Conservation (phyloP, 2,329 filamentous ascomycete species). For the Metarhizium anisopliae region DNA sequence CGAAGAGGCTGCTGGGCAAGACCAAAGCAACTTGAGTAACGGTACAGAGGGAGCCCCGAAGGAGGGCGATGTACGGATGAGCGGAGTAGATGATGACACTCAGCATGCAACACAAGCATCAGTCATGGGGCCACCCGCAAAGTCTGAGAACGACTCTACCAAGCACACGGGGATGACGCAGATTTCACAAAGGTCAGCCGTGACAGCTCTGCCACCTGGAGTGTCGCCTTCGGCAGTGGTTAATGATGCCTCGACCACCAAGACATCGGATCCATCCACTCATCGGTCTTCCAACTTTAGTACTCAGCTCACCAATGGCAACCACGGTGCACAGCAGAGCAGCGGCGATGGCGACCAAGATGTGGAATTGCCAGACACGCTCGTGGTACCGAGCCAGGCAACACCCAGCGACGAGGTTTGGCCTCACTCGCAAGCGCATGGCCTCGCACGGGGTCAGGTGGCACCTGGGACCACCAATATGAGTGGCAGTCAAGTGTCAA, state of each 20-base stretch:
- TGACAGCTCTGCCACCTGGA: slow-evolving; percentile 48
- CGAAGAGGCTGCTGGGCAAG: slow-evolving; percentile 20
- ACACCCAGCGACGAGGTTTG: slow-evolving; percentile 44
- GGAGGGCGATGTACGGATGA: slow-evolving; percentile 53
- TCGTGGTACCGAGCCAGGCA: slow-evolving; percentile 34
- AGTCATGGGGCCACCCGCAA: slow-evolving; percentile 40
- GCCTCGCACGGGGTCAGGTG: slow-evolving; percentile 31
- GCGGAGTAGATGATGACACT: slow-evolving; percentile 39
- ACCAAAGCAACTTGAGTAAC: slow-evolving; percentile 37
- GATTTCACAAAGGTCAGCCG: slow-evolving; percentile 54
- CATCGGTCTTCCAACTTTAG: slow-evolving; percentile 56
- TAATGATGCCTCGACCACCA: slow-evolving; percentile 92
- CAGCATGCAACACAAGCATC: slow-evolving; percentile 36
- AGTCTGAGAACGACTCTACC: slow-evolving; percentile 26
- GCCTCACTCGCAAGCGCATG: slow-evolving; percentile 50
- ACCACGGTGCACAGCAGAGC: slow-evolving; percentile 36
- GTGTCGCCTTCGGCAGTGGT: slow-evolving; percentile 50
- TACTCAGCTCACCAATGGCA: slow-evolving; percentile 65
- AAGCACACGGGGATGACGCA: slow-evolving; percentile 41
- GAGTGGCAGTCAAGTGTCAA: slow-evolving; percentile 29
- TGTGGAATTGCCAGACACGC: slow-evolving; percentile 46
- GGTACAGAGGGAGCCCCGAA: slow-evolving; percentile 23
- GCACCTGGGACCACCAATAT: slow-evolving; percentile 14
- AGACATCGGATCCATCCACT: slow-evolving; percentile 65
- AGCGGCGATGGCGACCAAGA: slow-evolving; percentile 21